Conservation (phyloP, 208 protist genomes). For the Crithidia acanthocephali region DNA sequence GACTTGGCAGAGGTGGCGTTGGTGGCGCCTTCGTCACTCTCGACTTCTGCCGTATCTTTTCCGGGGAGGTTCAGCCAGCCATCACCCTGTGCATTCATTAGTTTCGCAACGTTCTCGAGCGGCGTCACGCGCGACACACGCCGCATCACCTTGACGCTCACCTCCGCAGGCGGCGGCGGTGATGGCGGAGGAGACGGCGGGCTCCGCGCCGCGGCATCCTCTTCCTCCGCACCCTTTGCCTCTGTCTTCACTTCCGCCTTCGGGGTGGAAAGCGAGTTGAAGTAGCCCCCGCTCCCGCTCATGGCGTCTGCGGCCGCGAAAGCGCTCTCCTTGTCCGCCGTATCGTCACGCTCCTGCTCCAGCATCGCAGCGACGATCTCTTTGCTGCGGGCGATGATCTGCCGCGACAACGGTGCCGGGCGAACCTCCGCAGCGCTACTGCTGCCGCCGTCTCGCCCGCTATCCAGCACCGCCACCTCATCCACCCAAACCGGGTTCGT, state of each 20-base stretch:
- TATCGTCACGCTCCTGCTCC: constrained; percentile 5
- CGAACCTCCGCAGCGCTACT: not conserved
- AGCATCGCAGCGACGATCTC: constrained; percentile 25
- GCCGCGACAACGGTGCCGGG: constrained; percentile 10
- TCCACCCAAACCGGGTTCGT: constrained; percentile 31
- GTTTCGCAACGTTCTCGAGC: constrained; percentile 17
- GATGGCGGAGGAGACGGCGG: not conserved
- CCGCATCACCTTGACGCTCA: constrained; percentile 15
- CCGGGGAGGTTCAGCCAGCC: constrained; percentile 3
- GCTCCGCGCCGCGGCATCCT: not conserved
- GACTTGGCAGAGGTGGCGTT: not conserved
- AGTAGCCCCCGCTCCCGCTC: constrained; percentile 16
- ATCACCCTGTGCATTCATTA: constrained; percentile 15
- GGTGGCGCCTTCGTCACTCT: not conserved
- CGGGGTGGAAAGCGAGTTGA: not conserved
- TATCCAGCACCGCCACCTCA: constrained; percentile 11
- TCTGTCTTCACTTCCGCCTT: not conserved
- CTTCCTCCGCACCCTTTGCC: not conserved
- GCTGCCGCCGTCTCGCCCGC: not conserved
- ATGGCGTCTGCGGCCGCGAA: constrained; percentile 13
- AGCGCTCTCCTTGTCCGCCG: constrained; percentile 1
- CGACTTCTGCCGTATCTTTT: not conserved
- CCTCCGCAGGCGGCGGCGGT: constrained; percentile 7
- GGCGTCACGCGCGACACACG: constrained; percentile 20
- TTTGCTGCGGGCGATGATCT: constrained; percentile 24